Evolutionary conservation across 2,329 filamentous ascomycete species (phyloP).

Genomic region (Fusarium sp.): DNA sequence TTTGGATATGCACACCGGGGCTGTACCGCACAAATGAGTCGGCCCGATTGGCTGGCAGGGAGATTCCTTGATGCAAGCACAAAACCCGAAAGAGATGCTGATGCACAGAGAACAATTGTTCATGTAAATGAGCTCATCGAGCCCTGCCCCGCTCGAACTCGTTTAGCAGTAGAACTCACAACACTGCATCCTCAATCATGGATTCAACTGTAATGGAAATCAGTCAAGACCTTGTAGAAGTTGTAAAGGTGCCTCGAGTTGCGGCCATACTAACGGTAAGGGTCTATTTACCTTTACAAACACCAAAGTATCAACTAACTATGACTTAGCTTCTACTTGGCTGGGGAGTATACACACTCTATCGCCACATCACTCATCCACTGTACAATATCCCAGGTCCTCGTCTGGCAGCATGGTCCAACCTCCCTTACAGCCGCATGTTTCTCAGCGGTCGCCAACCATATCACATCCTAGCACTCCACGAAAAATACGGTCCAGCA

Average conservation of each 20-base stretch:
- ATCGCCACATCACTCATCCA: background rate
- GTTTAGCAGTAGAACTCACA: background rate
- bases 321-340: background rate
- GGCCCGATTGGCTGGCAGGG: background rate
- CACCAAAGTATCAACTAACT: background rate
- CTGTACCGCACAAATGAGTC: background rate
- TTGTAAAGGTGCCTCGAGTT: background rate
- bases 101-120: background rate
- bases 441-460: background rate
- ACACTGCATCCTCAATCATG: background rate
- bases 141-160: background rate
- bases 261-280: background rate
- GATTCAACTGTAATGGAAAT: background rate
- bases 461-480: too few species aligned
- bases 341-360: background rate
- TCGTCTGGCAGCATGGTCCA: background rate
- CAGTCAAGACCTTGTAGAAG: background rate
- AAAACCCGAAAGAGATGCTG: accelerated
- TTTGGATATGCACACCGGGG: too few species aligned
- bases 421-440: background rate
- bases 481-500: too few species aligned
- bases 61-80: background rate
- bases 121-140: background rate
- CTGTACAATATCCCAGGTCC: background rate
- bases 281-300: background rate